phyloP scores from a whole-genome alignment of 2,329 filamentous ascomycete species.

The Pseudomassariella vexata region DNA sequence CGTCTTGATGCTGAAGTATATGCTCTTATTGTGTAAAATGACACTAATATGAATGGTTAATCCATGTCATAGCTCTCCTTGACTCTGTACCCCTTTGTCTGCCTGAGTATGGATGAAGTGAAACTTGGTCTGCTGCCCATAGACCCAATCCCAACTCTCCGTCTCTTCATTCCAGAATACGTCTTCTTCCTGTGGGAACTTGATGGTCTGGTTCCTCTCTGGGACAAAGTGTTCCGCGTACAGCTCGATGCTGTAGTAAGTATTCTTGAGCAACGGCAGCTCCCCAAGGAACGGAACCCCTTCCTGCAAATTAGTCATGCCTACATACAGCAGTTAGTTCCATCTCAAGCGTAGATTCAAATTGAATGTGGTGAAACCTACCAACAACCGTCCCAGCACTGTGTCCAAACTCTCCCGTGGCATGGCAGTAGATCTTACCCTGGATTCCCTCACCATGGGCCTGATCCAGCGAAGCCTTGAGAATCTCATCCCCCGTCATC shows the following conservation, averaged over 20 bases:
- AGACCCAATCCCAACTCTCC: constrained; percentile 41
- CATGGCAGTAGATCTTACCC: constrained; percentile 43
- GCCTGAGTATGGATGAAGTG: constrained; percentile 24
- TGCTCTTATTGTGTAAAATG: no score
- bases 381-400: constrained; percentile 42
- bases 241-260: constrained; percentile 46
- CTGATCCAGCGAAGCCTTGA: constrained; percentile 29
- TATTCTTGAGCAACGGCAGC: constrained; percentile 35
- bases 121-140: constrained; percentile 39
- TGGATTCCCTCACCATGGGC: constrained; percentile 37
- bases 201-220: constrained; percentile 35
- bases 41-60: no score
- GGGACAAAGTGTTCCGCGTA: constrained; percentile 39
- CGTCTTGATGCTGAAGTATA: no score
- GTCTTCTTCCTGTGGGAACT: constrained; percentile 45
- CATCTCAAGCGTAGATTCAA: no score
- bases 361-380: constrained; percentile 20
- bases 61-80: constrained; percentile 6
- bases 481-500: constrained; percentile 37
- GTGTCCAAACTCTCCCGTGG: constrained; percentile 46
- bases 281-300: constrained; percentile 41
- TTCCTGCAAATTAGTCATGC: constrained; percentile 45
- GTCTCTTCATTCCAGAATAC: constrained; percentile 37
- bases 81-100: neutral
- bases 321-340: constrained; percentile 16